A percentile compares a stretch with the other conserved stretches of the same genome.
Conservation (phyloP, 2,329 filamentous ascomycete species). For the Furcasterigmium sp. region DNA sequence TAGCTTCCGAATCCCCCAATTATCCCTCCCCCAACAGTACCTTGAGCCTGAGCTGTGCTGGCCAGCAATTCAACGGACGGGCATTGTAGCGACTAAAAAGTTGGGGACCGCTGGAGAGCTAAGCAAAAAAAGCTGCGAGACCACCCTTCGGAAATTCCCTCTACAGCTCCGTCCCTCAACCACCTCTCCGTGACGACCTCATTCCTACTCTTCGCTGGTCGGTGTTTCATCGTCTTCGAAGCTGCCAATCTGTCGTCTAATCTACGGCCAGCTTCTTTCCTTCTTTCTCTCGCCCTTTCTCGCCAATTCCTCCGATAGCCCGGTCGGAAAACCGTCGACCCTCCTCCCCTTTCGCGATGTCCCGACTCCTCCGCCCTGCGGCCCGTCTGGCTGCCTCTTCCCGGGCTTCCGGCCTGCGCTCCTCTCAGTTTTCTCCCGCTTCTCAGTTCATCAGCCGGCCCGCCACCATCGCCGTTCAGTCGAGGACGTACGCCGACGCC, state of each 20-base stretch:
- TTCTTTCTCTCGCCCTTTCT: constrained; percentile 5
- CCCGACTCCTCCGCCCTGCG: constrained; percentile 46
- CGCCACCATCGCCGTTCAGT: constrained; percentile 35
- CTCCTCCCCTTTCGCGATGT: constrained; percentile 28
- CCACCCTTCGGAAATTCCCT: constrained; percentile 13
- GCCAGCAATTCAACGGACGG: constrained; percentile 15
- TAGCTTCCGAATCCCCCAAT: constrained; percentile 5
- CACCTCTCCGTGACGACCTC: constrained; percentile 10
- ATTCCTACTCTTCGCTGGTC: constrained; percentile 10
- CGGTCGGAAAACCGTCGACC: not conserved
- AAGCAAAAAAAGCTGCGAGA: constrained; percentile 10
- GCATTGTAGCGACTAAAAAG: constrained; percentile 6
- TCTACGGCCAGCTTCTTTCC: not conserved
- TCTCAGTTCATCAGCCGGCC: constrained; percentile 28
- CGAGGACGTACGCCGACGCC: constrained; percentile 50
- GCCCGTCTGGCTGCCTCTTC: constrained; percentile 41
- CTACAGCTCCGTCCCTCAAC: constrained; percentile 11
- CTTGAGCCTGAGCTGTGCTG: too few species aligned
- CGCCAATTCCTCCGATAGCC: not conserved
- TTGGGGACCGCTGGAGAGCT: constrained; percentile 12
- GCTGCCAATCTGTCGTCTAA: constrained; percentile 1
- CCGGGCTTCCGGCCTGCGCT: constrained; percentile 26
- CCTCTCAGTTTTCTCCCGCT: constrained; percentile 24
- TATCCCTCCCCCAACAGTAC: constrained; percentile 7
- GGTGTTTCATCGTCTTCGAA: constrained; percentile 9